These are phyloP conservation scores for Fusarium fracticaudum DNA, from an alignment of 2,329 filamentous ascomycete species.

Conservation along the genomic window DNA sequence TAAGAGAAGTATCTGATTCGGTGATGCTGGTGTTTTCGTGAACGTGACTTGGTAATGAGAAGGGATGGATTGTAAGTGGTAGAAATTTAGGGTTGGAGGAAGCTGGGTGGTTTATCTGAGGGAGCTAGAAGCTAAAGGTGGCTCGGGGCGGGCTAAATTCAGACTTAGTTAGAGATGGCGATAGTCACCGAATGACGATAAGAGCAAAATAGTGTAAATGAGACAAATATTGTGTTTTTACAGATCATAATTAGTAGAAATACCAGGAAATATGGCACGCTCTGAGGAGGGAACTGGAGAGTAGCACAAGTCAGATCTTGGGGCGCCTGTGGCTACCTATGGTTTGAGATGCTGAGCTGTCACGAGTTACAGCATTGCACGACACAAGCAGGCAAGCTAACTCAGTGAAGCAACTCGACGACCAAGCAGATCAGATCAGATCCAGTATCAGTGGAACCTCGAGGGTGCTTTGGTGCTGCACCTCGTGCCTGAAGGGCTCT, in stretches of 20 bases:
- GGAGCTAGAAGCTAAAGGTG: not conserved
- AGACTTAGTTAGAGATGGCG: constrained; percentile 1
- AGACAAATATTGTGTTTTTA: not conserved
- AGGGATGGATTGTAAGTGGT: constrained; percentile 5
- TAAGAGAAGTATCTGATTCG: not conserved
- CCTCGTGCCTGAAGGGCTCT: constrained; percentile 13
- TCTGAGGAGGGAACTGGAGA: not conserved
- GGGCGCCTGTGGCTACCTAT: not conserved
- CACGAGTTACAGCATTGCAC: constrained; percentile 26
- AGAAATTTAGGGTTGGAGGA: constrained; percentile 22
- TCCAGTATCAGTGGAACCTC: constrained; percentile 18
- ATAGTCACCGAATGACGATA: not conserved
- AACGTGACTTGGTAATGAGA: not conserved
- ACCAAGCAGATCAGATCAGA: not conserved
- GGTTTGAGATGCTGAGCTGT: constrained; percentile 16
- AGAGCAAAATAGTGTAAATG: not conserved
- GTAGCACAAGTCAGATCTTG: constrained; percentile 18
- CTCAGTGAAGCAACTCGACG: constrained; percentile 17
- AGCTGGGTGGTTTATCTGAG: constrained; percentile 17
- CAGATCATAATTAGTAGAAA: not conserved
- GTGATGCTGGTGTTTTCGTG: constrained; percentile 3
- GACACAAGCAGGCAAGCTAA: constrained; percentile 5
- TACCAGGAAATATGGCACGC: not conserved
- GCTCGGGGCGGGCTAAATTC: constrained; percentile 2
- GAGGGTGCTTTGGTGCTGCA: constrained; percentile 1